These are phyloP conservation scores for Peronospora destructor DNA, from an alignment of 352 stramenopile genomes.

Conservation along the genomic window DNA sequence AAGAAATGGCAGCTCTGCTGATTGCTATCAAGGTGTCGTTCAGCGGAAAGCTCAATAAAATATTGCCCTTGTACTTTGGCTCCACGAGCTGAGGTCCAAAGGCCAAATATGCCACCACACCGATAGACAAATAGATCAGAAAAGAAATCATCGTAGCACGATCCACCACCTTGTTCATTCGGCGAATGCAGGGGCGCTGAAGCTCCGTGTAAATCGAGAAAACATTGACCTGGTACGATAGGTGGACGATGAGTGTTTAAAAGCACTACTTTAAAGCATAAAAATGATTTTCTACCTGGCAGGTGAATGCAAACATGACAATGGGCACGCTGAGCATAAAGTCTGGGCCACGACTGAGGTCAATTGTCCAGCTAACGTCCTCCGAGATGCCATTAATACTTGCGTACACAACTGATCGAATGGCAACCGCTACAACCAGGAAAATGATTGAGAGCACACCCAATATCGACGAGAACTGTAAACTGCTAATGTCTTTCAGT, in stretches of 20 bases:
- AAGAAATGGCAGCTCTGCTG: conserved; percentile 77
- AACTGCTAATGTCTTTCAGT: conserved; percentile 76
- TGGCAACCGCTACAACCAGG: conserved; percentile 68
- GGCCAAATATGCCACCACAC: conserved; percentile 70
- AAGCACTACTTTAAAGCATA: conserved; percentile 1
- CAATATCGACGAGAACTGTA: conserved; percentile 82
- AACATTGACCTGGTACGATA: conserved; percentile 52
- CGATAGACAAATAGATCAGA: conserved; percentile 69
- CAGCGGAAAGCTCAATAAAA: conserved; percentile 71
- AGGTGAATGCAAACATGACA: conserved; percentile 88
- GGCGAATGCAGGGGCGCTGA: conserved; percentile 75
- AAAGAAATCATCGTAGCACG: conserved; percentile 70
- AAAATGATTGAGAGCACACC: conserved; percentile 83
- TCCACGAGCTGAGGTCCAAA: conserved; percentile 60
- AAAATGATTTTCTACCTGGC: conserved; percentile 35
- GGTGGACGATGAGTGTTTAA: conserved; percentile 7
- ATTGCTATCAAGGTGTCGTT: conserved; percentile 74
- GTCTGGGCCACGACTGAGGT: conserved; percentile 54
- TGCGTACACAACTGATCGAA: conserved; percentile 71
- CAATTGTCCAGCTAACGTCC: conserved; percentile 67
- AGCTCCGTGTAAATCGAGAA: conserved; percentile 88
- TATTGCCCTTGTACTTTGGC: conserved; percentile 76
- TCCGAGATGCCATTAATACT: conserved; percentile 48
- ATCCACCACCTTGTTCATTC: conserved; percentile 86
- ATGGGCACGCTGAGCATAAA: conserved; percentile 85